Evolutionary conservation across 495 filamentous ascomycete species (phyloP).

Genomic region (Neurospora sp.): DNA sequence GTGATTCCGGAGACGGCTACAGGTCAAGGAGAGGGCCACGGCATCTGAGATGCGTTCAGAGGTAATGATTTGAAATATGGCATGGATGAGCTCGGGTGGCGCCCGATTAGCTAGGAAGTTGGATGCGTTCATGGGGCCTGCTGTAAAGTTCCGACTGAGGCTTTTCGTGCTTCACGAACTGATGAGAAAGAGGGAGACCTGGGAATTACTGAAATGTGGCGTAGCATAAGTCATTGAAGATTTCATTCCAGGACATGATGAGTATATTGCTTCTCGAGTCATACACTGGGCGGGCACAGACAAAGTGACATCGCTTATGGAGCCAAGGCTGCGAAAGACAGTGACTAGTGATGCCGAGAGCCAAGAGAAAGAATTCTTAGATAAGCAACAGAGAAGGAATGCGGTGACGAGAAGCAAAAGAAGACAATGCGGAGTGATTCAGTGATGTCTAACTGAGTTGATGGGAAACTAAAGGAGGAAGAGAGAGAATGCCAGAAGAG

Average conservation of each 20-base stretch:
- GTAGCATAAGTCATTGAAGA: neutral
- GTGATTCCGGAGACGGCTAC: neutral
- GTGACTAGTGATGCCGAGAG: neutral
- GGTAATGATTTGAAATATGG: neutral
- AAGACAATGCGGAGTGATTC: neutral
- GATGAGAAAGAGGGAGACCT: neutral
- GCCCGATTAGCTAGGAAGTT: neutral
- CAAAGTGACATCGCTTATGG: neutral
- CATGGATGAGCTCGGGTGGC: neutral
- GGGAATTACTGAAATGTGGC: neutral
- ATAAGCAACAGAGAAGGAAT: neutral
- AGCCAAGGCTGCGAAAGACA: neutral
- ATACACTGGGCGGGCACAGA: neutral
- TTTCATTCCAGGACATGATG: neutral
- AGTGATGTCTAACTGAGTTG: neutral
- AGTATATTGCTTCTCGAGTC: neutral
- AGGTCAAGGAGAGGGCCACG: neutral
- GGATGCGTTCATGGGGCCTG: neutral
- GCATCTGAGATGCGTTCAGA: neutral
- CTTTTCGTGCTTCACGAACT: neutral
- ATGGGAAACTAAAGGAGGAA: neutral
- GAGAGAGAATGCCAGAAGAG: neutral
- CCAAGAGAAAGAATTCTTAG: neutral
- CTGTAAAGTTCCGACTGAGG: neutral
- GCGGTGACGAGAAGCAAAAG: neutral